These are phyloP conservation scores for Zostera marina DNA, from an alignment of 116 monocot species.

Conservation along the genomic window DNA sequence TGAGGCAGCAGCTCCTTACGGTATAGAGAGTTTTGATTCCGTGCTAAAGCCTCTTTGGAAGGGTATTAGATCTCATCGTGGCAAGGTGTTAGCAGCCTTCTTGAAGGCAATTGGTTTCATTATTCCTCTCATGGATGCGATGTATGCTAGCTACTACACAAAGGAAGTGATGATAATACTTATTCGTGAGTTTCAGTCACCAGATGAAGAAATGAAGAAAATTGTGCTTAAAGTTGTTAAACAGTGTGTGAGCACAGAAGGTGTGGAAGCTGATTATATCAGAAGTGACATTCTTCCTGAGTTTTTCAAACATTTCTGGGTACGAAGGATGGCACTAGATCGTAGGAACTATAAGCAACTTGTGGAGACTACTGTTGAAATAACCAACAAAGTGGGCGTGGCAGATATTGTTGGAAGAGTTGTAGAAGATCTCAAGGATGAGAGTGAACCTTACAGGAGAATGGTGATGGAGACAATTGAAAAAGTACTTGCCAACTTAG, in stretches of 20 bases:
- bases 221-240: slow-evolving; percentile 91
- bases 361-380: slow-evolving; percentile 87
- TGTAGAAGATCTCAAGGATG: slow-evolving; percentile 89
- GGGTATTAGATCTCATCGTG: slow-evolving; percentile 80
- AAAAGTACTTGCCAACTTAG: slow-evolving; percentile 80
- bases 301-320: slow-evolving; percentile 81
- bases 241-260: slow-evolving; percentile 89
- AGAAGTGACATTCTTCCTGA: slow-evolving; percentile 73
- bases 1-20: slow-evolving; percentile 84
- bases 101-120: slow-evolving; percentile 90
- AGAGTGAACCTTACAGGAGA: slow-evolving; percentile 80
- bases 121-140: slow-evolving; percentile 88
- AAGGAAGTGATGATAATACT: slow-evolving; percentile 81
- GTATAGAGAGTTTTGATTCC: slow-evolving; percentile 89
- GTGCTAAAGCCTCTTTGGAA: slow-evolving; percentile 94
- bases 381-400: slow-evolving; percentile 85
- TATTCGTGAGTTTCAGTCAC: slow-evolving; percentile 84
- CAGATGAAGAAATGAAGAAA: slow-evolving; percentile 97
- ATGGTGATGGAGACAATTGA: slow-evolving; percentile 98
- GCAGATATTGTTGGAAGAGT: slow-evolving; percentile 83
- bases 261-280: slow-evolving; percentile 79
- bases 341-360: slow-evolving; percentile 81
- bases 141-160: slow-evolving; percentile 90
- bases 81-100: slow-evolving; percentile 84
- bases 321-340: slow-evolving; percentile 74